Evolutionary conservation across 441 rosid species (phyloP).

Genomic region (Cnidoscolus chayamansa): DNA sequence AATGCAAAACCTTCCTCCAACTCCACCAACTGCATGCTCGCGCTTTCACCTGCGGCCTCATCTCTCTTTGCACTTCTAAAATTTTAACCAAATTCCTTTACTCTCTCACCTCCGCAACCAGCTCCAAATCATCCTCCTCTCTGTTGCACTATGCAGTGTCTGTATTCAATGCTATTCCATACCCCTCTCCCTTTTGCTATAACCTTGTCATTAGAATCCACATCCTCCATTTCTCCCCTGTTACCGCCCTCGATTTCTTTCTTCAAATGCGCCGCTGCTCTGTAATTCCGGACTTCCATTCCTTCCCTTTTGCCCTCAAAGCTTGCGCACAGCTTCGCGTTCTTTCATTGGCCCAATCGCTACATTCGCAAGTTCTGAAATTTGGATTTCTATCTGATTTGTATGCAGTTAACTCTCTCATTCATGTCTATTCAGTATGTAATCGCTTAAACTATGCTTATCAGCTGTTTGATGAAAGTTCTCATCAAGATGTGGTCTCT

Average conservation of each 20-base stretch:
- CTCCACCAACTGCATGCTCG: constrained; percentile 54
- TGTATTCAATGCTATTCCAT: constrained; percentile 36
- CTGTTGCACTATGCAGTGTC: constrained; percentile 37
- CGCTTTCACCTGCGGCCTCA: constrained; percentile 36
- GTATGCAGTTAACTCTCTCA: constrained; percentile 48
- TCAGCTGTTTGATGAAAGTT: constrained; percentile 47
- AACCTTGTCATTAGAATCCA: constrained; percentile 49
- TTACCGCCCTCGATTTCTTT: constrained; percentile 43
- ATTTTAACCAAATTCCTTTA: constrained; percentile 36
- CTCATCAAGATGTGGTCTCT: constrained; percentile 47
- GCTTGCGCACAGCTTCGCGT: constrained; percentile 43
- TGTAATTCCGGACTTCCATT: constrained; percentile 50
- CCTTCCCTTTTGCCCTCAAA: constrained; percentile 60
- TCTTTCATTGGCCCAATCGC: constrained; percentile 26
- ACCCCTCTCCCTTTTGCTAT: constrained; percentile 53
- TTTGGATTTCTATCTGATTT: constrained; percentile 49
- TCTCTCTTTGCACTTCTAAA: constrained; percentile 18
- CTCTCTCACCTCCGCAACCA: constrained; percentile 24
- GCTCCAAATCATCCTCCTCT: constrained; percentile 7
- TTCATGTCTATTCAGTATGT: constrained; percentile 31
- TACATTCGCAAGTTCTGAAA: constrained; percentile 48
- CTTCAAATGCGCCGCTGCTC: constrained; percentile 48
- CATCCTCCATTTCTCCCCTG: constrained; percentile 37
- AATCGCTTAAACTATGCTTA: constrained; percentile 28
- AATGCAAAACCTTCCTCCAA: constrained; percentile 41